A percentile compares a stretch with the other conserved stretches of the same genome.
These are phyloP conservation scores for Arthrocladium fulminans DNA, from an alignment of 2,329 filamentous ascomycete species.

Conservation along the genomic window DNA sequence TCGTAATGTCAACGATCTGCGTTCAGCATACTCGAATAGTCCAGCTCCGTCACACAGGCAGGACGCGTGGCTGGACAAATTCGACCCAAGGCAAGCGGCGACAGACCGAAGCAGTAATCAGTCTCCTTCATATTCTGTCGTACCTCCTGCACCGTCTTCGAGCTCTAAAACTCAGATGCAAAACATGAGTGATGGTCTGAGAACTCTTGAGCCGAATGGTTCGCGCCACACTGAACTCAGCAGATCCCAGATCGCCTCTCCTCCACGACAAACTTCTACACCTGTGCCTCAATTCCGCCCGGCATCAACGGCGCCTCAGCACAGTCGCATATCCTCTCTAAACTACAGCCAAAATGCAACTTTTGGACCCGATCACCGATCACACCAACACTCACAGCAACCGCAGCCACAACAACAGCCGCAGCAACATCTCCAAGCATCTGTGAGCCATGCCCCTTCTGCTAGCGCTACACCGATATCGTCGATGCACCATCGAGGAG, in stretches of 20 bases:
- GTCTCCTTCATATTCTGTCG: constrained; percentile 19
- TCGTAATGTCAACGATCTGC: not conserved
- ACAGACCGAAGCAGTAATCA: constrained; percentile 14
- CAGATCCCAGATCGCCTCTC: constrained; percentile 18
- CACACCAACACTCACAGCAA: not conserved
- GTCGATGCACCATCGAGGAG: constrained; percentile 18
- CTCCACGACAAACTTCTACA: constrained; percentile 16
- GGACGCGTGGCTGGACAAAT: constrained; percentile 21
- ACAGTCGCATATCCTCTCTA: constrained; percentile 17
- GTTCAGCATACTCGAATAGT: constrained; percentile 9
- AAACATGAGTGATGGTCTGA: constrained; percentile 12
- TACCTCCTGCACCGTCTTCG: constrained; percentile 15
- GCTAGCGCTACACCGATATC: constrained; percentile 20
- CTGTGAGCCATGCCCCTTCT: constrained; percentile 16
- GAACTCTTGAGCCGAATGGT: constrained; percentile 12
- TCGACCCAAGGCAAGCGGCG: constrained; percentile 15
- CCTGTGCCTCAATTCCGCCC: constrained; percentile 11
- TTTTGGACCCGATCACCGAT: not conserved
- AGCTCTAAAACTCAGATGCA: constrained; percentile 10
- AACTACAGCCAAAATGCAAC: constrained; percentile 11
- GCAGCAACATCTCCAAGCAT: constrained; percentile 10
- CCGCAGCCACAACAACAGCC: constrained; percentile 7
- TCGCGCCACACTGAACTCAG: constrained; percentile 15
- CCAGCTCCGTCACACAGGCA: constrained; percentile 12
- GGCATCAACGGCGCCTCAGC: constrained; percentile 4